Evolutionary conservation across 176 grass and related monocot species (phyloP), one percentile per base, ranked within the genome.

Genomic region (Phoenix dactylifera): DNA sequence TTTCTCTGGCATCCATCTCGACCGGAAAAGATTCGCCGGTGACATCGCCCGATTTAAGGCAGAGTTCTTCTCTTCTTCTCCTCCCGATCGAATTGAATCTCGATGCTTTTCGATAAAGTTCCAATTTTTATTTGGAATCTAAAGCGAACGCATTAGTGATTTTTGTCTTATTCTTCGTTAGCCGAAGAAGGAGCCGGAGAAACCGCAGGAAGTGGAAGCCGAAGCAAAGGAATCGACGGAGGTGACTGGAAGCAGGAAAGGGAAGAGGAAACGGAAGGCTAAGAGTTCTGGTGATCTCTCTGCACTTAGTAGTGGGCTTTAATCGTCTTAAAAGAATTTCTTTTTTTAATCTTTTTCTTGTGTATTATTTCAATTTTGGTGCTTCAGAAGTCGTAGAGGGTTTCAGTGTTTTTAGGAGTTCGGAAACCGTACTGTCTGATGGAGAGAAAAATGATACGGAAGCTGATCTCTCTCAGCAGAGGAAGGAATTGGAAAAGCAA

Each of bases 351-450:
- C 28, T 30, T 71, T 48, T 3, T 49, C 18, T 50, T 7, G 4
- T 1, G 54, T 71, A 44, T 28, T 4, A 44, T 44, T 73, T 52
- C 63, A 55, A 4, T 25, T 48, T 57, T 4, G 5, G 16, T 60
- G 58, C 9, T 39, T 59, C 26, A 85, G 92, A 88, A 57, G 54
- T 66, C 54, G 81, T 85, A 17, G 84, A 91, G 65, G 84, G 81
- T 28, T 97, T 97, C 76, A 88, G 22, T 55, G 92, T 91, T 14
- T 88, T 97, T 78, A 91, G 73, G 84, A 78, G 60, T 69, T 63
- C 77, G 14, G 52, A 79, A 49, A n/a, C 60, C 55, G 39, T 65
- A 3, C 69, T 49, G 57, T 67, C 72, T 64, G 54, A 72, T 30
- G 66, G 29, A 68, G 26, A 54, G 1, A 5, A 7, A 7, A 84